phyloP scores from a whole-genome alignment of 2,329 filamentous ascomycete genomes.

The Fusarium fujikuroi region DNA sequence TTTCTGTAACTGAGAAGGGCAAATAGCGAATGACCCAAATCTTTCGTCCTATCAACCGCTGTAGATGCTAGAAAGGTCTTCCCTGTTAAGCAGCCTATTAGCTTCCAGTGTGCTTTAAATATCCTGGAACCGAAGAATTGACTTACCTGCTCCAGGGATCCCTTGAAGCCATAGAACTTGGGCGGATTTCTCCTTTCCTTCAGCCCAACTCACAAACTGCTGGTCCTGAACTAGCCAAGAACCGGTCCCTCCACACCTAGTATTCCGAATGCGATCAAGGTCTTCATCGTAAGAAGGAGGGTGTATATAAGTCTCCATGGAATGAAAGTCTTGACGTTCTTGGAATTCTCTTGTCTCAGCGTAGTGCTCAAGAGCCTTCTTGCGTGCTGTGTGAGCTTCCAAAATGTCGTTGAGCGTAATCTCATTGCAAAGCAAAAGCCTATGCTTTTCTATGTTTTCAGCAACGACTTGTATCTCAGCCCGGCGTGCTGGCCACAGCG shows the following conservation, averaged over 20 bases:
- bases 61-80: neutral
- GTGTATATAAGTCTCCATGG: neutral
- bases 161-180: neutral
- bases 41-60: accelerated
- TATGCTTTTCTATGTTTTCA: neutral
- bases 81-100: accelerated
- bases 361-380: neutral
- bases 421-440: neutral
- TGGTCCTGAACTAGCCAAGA: neutral
- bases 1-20: neutral
- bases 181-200: neutral
- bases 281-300: neutral
- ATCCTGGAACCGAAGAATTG: neutral
- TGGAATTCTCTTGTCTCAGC: neutral
- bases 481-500: neutral
- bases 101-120: accelerated
- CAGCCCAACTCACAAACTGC: neutral
- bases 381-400: neutral
- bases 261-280: neutral
- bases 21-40: neutral
- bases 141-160: neutral
- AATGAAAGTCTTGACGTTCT: neutral
- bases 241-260: neutral
- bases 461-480: neutral
- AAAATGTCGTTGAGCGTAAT: neutral